Conservation (phyloP, 108 stramenopile genomes). For the Conticribra weissflogii region DNA sequence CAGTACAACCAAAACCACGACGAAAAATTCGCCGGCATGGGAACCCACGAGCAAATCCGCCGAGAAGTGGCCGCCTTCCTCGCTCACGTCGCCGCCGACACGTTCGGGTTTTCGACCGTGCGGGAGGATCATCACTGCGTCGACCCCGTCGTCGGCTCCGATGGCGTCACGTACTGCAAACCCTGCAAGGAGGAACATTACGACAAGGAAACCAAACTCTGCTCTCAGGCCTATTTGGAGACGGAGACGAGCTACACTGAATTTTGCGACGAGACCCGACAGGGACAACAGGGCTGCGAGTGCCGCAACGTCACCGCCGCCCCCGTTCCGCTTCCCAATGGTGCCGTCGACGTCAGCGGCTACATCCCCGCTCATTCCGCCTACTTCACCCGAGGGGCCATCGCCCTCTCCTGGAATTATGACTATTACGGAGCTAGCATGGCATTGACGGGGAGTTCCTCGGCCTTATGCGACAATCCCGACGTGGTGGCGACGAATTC, state of each 20-base stretch:
- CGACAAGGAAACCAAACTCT: conserved; percentile 18
- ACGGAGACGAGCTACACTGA: conserved; percentile 24
- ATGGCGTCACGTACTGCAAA: conserved; percentile 41
- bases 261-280: conserved; percentile 42
- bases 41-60: conserved; percentile 33
- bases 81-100: conserved; percentile 40
- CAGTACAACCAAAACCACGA: conserved; percentile 43
- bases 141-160: conserved; percentile 34
- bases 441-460: conserved; percentile 26
- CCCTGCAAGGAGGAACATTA: conserved; percentile 47
- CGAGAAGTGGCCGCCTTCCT: conserved; percentile 42
- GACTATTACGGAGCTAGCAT: conserved; percentile 43
- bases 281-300: conserved; percentile 33
- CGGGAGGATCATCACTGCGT: conserved; percentile 40
- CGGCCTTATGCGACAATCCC: conserved; percentile 36
- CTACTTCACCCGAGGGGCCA: conserved; percentile 40
- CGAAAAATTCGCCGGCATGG: conserved; percentile 47
- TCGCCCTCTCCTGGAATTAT: conserved; percentile 42
- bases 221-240: conserved; percentile 33
- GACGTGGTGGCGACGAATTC: conserved; percentile 43
- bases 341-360: conserved; percentile 2
- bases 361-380: conserved; percentile 38
- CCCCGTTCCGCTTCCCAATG: conserved; percentile 21
- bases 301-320: conserved; percentile 28
- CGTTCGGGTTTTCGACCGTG: conserved; percentile 19